Evolutionary conservation across 1,284 basidiomycete genomes (phyloP), one percentile per base, ranked within the genome.

Genomic region (Ustilago trichophora): DNA sequence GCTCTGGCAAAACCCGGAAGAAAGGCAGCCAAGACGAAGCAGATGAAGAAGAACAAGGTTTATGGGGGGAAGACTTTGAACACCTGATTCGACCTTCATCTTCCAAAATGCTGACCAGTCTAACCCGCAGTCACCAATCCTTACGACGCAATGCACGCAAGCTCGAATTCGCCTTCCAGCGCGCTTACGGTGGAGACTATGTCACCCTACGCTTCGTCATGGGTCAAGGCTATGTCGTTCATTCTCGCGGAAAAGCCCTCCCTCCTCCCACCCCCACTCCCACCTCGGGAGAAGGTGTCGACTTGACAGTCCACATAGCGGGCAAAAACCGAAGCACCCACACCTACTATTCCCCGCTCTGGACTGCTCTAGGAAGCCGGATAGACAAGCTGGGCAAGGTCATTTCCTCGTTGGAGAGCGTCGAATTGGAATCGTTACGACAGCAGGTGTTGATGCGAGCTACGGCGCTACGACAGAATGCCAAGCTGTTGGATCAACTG

Each of bases 401-500:
- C 21, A 65, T 80, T 3, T 26, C 49, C 13, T 25, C 64, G 6
- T 32, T 63, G 13, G 78, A 80, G 29, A 3, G 38, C 2, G 26
- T 74, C 7, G 68, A 73, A 34, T 50, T 80, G 4, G 75, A 77
- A 18, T 24, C 50, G 6, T 57, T 80, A 4, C 73, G 78, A 2
- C 71, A 73, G 36, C 33, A 42, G 2, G 75, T 78, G 3, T 34
- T 77, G n/a, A 31, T 16, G 0, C 38, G 50, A 1, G 29, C 63
- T 0, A n/a, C 57, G 1, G 36, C 31, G 4, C 27, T 80, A n/a
- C 86, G 90, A 38, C 84, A 85, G 13, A 97, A 95, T 76, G 89
- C 92, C 3, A 86, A 87, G 15, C 85, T 93, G 32, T 83, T 94
- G 13, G 92, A 95, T 75, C 93, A 98, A 81, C 82, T 98, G 6